Percentiles rank a stretch among this genome's conserved stretches.
Evolutionary conservation across 1,284 basidiomycete species (phyloP).

Genomic region (Phylloboletellus chloephorus): DNA sequence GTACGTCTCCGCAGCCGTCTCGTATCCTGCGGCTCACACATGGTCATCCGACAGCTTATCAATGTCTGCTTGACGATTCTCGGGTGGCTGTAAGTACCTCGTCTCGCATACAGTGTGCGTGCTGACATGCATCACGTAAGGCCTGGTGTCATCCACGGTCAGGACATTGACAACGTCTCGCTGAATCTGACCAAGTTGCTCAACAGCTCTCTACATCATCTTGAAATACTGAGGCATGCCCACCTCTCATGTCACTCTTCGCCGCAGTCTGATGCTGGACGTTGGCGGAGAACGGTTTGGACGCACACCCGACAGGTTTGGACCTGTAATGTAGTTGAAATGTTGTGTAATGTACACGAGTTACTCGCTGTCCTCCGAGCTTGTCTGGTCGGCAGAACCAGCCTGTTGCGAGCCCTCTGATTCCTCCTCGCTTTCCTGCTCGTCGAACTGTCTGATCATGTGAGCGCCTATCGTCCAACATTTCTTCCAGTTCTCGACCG

Average conservation of each 20-base stretch:
- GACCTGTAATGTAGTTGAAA: slow-evolving; percentile 5
- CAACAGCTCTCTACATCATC: slow-evolving; percentile 66
- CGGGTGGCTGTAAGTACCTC: slow-evolving; percentile 57
- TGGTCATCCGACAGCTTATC: slow-evolving; percentile 42
- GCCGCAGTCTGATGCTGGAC: neutral
- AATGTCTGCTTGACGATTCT: slow-evolving; percentile 67
- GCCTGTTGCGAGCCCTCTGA: slow-evolving; percentile 17
- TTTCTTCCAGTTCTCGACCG: slow-evolving; percentile 54
- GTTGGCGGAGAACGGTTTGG: neutral
- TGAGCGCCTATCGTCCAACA: slow-evolving; percentile 67
- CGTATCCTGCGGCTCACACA: neutral
- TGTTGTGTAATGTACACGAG: slow-evolving; percentile 8
- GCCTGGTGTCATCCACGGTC: slow-evolving; percentile 73
- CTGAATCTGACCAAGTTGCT: slow-evolving; percentile 5
- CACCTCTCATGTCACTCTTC: neutral
- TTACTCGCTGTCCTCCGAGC: slow-evolving; percentile 23
- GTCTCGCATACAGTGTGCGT: neutral
- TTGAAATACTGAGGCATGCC: slow-evolving; percentile 44
- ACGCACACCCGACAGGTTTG: neutral
- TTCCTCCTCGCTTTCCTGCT: slow-evolving; percentile 59
- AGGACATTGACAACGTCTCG: slow-evolving; percentile 14
- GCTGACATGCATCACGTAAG: slow-evolving; percentile 32
- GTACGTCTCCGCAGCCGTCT: slow-evolving; percentile 33
- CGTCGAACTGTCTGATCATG: slow-evolving; percentile 74
- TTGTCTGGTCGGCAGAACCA: slow-evolving; percentile 9